These are phyloP conservation scores for Liquidambar formosana DNA, from an alignment of 164 flowering plant genomes.

Conservation along the genomic window DNA sequence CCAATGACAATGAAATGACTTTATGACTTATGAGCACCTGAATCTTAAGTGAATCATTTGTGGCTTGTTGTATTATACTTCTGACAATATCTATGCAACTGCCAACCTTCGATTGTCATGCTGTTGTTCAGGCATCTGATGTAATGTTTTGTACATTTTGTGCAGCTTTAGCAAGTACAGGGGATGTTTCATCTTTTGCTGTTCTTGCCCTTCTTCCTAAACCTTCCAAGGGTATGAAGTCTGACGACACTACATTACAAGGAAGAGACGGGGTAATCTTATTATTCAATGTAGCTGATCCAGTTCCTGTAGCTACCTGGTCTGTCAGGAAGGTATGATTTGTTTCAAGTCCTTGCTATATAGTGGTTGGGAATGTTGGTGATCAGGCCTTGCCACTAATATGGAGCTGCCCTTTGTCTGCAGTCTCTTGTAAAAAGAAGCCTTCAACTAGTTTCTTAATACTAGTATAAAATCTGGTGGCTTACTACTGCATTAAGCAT, in stretches of 20 bases:
- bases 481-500: no score
- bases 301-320: constrained; percentile 79
- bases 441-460: no score
- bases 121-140: background rate
- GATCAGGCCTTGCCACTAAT: no score
- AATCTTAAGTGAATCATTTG: no score
- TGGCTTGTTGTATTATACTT: no score
- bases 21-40: no score
- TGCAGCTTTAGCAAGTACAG: constrained; percentile 71
- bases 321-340: constrained; percentile 68
- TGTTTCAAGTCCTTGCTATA: background rate
- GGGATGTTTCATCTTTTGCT: constrained; percentile 60
- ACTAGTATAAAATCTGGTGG: no score
- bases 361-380: no score
- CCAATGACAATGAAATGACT: no score
- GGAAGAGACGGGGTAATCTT: constrained; percentile 69
- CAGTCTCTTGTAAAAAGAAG: no score
- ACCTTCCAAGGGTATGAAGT: constrained; percentile 17
- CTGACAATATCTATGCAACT: background rate
- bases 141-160: background rate
- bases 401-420: no score
- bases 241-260: constrained; percentile 21
- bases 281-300: constrained; percentile 54
- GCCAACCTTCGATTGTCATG: no score
- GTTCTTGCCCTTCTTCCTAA: constrained; percentile 63